Percentiles rank a stretch among this genome's conserved stretches.
Evolutionary conservation across 768 basidiomycete genomes (phyloP).

Genomic region (Rhizopogon roseolus): DNA sequence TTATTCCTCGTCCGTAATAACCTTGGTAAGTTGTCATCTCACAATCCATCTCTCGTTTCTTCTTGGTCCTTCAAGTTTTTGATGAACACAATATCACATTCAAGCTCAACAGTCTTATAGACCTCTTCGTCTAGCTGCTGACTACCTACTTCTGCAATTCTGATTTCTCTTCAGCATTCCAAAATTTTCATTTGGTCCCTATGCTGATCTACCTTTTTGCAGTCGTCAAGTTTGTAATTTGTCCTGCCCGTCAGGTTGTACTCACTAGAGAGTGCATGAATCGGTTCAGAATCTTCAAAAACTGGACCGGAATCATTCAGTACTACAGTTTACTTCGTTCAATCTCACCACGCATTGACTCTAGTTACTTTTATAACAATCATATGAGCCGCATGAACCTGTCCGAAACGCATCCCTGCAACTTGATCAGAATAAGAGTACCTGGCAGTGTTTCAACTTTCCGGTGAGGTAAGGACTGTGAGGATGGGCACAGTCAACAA

Average conservation of each 20-base stretch:
- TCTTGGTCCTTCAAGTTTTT: constrained; percentile 4
- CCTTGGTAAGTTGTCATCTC: not conserved
- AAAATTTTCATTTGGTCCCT: not conserved
- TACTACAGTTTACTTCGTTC: too few species aligned
- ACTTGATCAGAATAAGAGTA: too few species aligned
- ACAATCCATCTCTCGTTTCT: not conserved
- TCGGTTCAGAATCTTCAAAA: too few species aligned
- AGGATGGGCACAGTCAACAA: too few species aligned
- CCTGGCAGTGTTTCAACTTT: too few species aligned
- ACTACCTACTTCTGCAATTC: constrained; percentile 40
- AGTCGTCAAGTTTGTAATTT: not conserved
- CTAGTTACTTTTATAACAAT: too few species aligned
- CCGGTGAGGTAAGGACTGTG: too few species aligned
- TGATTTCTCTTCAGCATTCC: constrained; percentile 19
- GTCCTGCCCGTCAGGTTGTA: too few species aligned
- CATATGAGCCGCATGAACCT: too few species aligned
- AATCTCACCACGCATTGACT: too few species aligned
- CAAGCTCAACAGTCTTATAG: constrained; percentile 49
- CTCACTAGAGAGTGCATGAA: not conserved
- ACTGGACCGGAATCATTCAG: too few species aligned
- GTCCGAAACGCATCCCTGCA: too few species aligned
- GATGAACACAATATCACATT: constrained; percentile 39
- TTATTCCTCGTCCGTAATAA: not conserved
- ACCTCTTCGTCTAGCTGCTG: constrained; percentile 33
- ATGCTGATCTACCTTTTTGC: not conserved